phyloP scores from a whole-genome alignment of 1,284 basidiomycete species.

The Mycocalia duriaeana region DNA sequence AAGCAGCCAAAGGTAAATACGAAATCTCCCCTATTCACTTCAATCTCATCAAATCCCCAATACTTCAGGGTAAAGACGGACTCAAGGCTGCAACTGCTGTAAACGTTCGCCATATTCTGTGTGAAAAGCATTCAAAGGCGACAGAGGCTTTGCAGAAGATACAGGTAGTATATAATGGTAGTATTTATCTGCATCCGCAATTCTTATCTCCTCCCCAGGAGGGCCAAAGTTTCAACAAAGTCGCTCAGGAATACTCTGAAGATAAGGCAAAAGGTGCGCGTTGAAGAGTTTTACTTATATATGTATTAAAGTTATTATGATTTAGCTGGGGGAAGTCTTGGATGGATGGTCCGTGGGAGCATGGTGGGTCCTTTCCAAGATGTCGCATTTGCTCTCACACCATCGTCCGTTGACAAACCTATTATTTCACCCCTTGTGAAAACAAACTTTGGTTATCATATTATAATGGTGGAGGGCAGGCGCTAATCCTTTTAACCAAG shows the following conservation, averaged over 20 bases:
- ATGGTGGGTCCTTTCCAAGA: conserved; percentile 85
- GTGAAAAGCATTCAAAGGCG: conserved; percentile 79
- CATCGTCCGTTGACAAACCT: conserved; percentile 77
- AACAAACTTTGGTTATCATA: conserved; percentile 81
- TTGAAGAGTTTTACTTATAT: background rate
- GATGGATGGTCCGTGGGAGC: conserved; percentile 80
- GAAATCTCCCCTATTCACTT: too few species aligned
- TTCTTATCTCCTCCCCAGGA: conserved; percentile 35
- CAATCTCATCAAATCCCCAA: too few species aligned
- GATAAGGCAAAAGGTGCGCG: conserved; percentile 78
- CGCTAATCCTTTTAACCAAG: background rate
- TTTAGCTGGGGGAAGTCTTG: conserved; percentile 74
- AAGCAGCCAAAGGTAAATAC: too few species aligned
- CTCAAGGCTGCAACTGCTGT: conserved; percentile 72
- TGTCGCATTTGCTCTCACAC: conserved; percentile 71
- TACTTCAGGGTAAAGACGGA: conserved; percentile 51
- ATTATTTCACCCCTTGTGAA: conserved; percentile 67
- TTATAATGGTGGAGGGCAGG: conserved; percentile 79
- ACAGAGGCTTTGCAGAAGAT: conserved; percentile 74
- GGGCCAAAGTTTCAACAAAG: conserved; percentile 76
- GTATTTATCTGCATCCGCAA: background rate
- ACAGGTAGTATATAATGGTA: conserved; percentile 45
- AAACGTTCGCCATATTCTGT: conserved; percentile 82
- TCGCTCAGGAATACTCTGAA: conserved; percentile 82
- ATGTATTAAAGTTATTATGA: conserved; percentile 2